Base-by-base conservation (phyloP, 352 stramenopile species). In the Aphanomyces euteiches region DNA sequence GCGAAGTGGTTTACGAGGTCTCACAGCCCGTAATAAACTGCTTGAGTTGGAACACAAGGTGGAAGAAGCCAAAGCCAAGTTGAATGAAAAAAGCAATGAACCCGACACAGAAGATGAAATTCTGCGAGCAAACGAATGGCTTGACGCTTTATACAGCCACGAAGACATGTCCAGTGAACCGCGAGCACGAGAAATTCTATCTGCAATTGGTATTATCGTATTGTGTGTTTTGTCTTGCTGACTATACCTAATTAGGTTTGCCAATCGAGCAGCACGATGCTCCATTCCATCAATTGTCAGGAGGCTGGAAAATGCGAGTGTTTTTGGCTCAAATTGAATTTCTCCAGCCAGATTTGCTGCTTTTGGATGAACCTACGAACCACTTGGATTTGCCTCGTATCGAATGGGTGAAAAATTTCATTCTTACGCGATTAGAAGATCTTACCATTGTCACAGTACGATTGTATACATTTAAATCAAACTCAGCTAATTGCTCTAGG, bases 331-430 rank as follows among this genome's bases (percentile, higher is more conserved):
- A 80, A 36, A 79, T 89, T 47, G 41, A 86, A 59, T 87, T 89
- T 67, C 84, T 87, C 78, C 76, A 81, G 60, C 91, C 90, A 7
- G 95, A 98, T 65, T 80, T 98, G 15, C 79, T 97, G 36, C 67
- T 98, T 7, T 79, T 98, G 56, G 94, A 98, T 69, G 94, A 98
- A 72, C 84, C 87, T 13, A 92, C 83, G 28, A 97, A 96, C 61
- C 93, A 98, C 75, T 78, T 98, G 48, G 85, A 93, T 67, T 83
- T 93, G 73, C 79, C 89, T 41, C 87, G 80, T 28, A 89, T 94
- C 59, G 78, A 96, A 21, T 78, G 90, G 58, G 54, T 96, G 17
- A 82, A 89, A 69, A 75, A 90, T 54, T 94, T 92, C 66, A 69
- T 96, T 37, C 70, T 77, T 67, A 69, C 58, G 10, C 84, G n/a